Evolutionary conservation across 2,329 filamentous ascomycete genomes (phyloP).

Genomic region (Aspergillus oerlinghausenensis): DNA sequence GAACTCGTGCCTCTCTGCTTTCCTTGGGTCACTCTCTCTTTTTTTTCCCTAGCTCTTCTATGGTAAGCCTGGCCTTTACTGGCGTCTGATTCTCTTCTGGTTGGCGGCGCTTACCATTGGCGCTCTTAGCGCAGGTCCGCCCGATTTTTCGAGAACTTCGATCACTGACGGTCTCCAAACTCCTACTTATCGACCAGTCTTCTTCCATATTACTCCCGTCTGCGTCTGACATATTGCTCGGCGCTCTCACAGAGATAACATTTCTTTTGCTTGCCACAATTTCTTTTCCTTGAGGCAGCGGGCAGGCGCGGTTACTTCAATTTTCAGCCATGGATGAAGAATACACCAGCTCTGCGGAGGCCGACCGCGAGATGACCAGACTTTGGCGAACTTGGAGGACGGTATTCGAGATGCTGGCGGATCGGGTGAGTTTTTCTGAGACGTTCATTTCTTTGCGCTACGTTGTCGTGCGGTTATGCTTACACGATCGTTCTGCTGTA

Average conservation of each 20-base stretch:
- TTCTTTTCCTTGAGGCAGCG: conserved; percentile 3
- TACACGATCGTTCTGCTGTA: conserved; percentile 35
- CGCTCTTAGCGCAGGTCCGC: conserved; percentile 25
- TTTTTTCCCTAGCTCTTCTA: not conserved
- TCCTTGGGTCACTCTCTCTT: not conserved
- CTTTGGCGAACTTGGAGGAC: conserved; percentile 95
- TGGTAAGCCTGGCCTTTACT: conserved; percentile 18
- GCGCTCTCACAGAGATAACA: not conserved
- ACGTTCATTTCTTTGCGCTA: conserved; percentile 3
- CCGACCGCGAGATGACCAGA: conserved; percentile 50
- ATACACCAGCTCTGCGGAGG: conserved; percentile 33
- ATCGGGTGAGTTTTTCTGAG: conserved; percentile 61
- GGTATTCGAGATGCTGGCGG: conserved; percentile 88
- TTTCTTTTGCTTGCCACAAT: not conserved
- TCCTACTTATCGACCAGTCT: conserved; percentile 21
- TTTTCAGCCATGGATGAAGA: conserved; percentile 36
- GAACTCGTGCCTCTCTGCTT: not conserved
- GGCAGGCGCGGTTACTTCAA: conserved; percentile 6
- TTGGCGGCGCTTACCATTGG: conserved; percentile 21
- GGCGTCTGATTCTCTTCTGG: conserved; percentile 1
- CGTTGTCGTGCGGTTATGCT: conserved; percentile 5
- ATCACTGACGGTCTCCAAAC: conserved; percentile 2
- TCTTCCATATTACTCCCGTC: conserved; percentile 3
- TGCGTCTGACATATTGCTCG: not conserved
- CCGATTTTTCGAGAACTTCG: conserved; percentile 28